These are phyloP conservation scores for Blastobotrys robertii DNA, from an alignment of 805 yeast species.

Conservation along the genomic window DNA sequence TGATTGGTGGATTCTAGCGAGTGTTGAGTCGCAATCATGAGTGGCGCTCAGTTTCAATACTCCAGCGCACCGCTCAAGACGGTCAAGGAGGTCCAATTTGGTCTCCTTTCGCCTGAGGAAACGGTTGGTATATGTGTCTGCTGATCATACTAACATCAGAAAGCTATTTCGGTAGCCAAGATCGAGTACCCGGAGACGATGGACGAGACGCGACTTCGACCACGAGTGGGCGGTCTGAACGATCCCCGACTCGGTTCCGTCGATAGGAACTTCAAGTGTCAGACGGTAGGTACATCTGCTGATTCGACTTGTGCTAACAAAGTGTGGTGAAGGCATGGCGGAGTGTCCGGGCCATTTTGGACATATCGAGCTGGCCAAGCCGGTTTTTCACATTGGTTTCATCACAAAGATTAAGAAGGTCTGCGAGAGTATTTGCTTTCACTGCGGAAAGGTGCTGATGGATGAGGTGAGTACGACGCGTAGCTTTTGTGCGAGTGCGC, in stretches of 20 bases:
- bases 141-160: slow-evolving; percentile 25
- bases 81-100: slow-evolving; percentile 95
- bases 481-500: too few species aligned
- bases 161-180: slow-evolving; percentile 96
- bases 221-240: slow-evolving; percentile 93
- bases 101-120: slow-evolving; percentile 96
- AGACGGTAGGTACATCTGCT: slow-evolving; percentile 42
- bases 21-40: slow-evolving; percentile 19
- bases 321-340: slow-evolving; percentile 97
- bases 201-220: slow-evolving; percentile 93
- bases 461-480: slow-evolving; percentile 54
- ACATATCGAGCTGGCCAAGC: slow-evolving; percentile 95
- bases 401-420: slow-evolving; percentile 88
- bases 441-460: slow-evolving; percentile 87
- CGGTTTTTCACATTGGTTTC: slow-evolving; percentile 96
- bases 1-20: too few species aligned
- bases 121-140: slow-evolving; percentile 33
- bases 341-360: slow-evolving; percentile 99
- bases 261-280: slow-evolving; percentile 95
- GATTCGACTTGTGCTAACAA: background rate
- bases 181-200: slow-evolving; percentile 99
- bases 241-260: slow-evolving; percentile 97
- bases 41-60: slow-evolving; percentile 60
- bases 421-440: slow-evolving; percentile 96
- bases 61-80: slow-evolving; percentile 98